phyloP scores from a whole-genome alignment of 768 basidiomycete genomes.

The Pseudohyphozyma bogoriensis region DNA sequence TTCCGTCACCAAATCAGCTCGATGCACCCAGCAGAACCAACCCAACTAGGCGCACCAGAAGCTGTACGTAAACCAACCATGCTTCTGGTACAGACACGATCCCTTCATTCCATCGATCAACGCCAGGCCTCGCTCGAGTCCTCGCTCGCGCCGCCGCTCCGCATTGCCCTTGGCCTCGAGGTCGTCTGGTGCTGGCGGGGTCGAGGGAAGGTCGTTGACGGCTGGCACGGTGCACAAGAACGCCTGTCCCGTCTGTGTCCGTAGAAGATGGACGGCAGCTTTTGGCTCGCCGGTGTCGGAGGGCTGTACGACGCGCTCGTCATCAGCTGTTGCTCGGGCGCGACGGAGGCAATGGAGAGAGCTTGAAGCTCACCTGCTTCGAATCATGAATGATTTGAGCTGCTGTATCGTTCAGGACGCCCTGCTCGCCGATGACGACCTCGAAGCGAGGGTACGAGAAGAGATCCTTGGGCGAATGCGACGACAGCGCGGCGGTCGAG shows the following conservation, averaged over 20 bases:
- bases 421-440: constrained; percentile 11
- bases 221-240: constrained; percentile 30
- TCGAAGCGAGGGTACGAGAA: constrained; percentile 26
- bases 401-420: constrained; percentile 25
- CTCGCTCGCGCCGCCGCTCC: constrained; percentile 20
- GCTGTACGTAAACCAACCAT: constrained; percentile 95
- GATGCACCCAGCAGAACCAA: neutral
- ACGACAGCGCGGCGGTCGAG: constrained; percentile 15
- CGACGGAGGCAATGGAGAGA: neutral
- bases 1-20: no score
- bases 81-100: constrained; percentile 52
- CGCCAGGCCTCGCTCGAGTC: constrained; percentile 25
- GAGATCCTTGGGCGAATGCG: constrained; percentile 31
- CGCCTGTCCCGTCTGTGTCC: constrained; percentile 27
- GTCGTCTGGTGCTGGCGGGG: neutral
- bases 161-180: constrained; percentile 7
- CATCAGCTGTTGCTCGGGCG: neutral
- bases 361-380: neutral
- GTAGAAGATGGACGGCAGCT: constrained; percentile 21
- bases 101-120: constrained; percentile 28
- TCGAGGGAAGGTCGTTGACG: neutral
- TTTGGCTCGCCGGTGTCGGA: neutral
- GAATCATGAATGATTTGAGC: constrained; percentile 1
- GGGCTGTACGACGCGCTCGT: neutral
- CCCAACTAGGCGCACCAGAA: constrained; percentile 49